Percentiles rank a stretch among this genome's conserved stretches.
Conservation (phyloP, 2,329 filamentous ascomycete species). For the Aspergillus niger region DNA sequence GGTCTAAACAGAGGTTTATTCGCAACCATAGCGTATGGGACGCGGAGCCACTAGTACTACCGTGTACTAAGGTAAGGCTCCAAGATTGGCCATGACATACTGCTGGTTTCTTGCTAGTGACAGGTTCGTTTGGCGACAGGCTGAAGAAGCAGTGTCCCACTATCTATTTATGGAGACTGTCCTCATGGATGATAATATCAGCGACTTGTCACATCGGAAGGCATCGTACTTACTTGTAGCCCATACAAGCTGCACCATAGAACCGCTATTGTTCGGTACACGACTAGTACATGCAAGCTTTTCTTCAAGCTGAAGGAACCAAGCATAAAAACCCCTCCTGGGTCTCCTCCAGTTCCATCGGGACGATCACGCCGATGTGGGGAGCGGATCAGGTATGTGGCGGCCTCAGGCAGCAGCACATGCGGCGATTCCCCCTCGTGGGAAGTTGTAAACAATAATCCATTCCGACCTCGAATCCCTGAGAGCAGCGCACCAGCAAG, state of each 20-base stretch:
- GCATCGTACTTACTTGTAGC: background rate
- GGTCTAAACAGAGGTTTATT: too few species aligned
- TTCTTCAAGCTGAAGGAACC: background rate
- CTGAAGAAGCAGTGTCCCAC: background rate
- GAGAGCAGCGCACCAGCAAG: background rate
- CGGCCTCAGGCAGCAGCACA: background rate
- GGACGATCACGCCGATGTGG: background rate
- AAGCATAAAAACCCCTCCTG: background rate
- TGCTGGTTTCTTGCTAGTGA: background rate
- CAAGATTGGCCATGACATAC: too few species aligned
- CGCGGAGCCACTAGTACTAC: too few species aligned
- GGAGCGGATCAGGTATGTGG: background rate
- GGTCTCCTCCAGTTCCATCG: background rate
- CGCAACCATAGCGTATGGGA: too few species aligned
- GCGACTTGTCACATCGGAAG: background rate
- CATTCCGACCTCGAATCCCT: background rate
- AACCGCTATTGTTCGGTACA: too few species aligned
- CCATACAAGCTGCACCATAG: background rate
- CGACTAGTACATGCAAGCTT: too few species aligned
- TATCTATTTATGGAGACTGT: background rate
- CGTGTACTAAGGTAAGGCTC: background rate
- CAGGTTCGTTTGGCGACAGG: background rate
- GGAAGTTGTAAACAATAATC: background rate
- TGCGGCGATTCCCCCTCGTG: background rate
- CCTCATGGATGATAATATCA: background rate